These are phyloP conservation scores for Leucoagaricus sp. DNA, from an alignment of 1,284 basidiomycete genomes.

Conservation along the genomic window DNA sequence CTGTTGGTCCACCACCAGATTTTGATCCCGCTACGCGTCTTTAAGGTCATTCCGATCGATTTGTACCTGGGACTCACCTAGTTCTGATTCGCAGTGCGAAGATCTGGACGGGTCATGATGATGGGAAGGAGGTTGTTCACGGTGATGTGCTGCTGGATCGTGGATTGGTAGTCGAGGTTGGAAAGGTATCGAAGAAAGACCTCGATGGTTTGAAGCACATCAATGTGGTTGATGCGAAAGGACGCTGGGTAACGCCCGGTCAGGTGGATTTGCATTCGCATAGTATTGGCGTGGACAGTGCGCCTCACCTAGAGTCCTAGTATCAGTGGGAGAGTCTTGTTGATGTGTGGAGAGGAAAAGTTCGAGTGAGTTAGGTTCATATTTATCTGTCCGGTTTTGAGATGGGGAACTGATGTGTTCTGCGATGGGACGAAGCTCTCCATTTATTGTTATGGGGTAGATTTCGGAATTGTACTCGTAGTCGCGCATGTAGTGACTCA, in stretches of 20 bases:
- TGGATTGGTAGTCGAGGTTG: constrained; percentile 53
- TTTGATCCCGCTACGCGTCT: constrained; percentile 23
- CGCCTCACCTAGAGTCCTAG: constrained; percentile 45
- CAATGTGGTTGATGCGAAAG: constrained; percentile 41
- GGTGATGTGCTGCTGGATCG: constrained; percentile 58
- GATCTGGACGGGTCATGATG: constrained; percentile 77
- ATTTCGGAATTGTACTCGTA: not conserved
- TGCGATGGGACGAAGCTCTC: constrained; percentile 30
- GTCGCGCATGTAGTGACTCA: constrained; percentile 25
- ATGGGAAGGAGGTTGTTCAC: constrained; percentile 59
- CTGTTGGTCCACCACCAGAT: constrained; percentile 27
- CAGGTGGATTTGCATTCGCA: constrained; percentile 72
- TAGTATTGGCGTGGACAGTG: constrained; percentile 57
- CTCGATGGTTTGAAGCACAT: constrained; percentile 23
- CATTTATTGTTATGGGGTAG: constrained; percentile 37
- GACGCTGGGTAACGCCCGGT: constrained; percentile 53
- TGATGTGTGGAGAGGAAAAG: constrained; percentile 68
- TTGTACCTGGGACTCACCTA: constrained; percentile 55
- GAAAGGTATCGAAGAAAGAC: constrained; percentile 31
- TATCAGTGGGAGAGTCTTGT: constrained; percentile 72
- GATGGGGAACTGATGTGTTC: not conserved
- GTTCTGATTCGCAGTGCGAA: constrained; percentile 73
- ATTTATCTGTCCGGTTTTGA: not conserved
- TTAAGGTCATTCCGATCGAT: constrained; percentile 58
- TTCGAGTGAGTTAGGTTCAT: constrained; percentile 30